phyloP scores from a whole-genome alignment of 1,284 basidiomycete genomes.

The Serendipita sp. region DNA sequence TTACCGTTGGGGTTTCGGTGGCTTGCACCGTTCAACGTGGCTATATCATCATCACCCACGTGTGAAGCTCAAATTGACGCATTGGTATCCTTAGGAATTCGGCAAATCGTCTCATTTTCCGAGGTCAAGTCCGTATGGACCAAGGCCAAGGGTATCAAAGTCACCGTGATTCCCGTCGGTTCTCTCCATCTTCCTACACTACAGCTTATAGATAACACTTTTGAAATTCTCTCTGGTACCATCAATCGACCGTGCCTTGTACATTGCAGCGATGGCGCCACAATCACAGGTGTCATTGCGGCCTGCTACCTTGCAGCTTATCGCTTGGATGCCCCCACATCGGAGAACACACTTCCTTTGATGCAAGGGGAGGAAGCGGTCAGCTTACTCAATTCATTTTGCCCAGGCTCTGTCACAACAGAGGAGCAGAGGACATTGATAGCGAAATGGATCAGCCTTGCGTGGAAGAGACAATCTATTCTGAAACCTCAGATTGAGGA shows the following conservation, averaged over 20 bases:
- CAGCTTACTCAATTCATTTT: conserved; percentile 29
- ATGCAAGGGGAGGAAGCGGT: conserved; percentile 37
- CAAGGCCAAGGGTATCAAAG: conserved; percentile 26
- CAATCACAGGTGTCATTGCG: conserved; percentile 44
- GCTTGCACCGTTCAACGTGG: conserved; percentile 42
- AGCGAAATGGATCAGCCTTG: conserved; percentile 38
- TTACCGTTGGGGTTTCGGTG: conserved; percentile 47
- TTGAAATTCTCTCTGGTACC: conserved; percentile 31
- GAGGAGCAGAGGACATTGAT: conserved; percentile 40
- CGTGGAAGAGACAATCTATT: conserved; percentile 42
- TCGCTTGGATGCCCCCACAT: conserved; percentile 31
- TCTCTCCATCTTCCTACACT: conserved; percentile 41
- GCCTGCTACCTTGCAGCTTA: conserved; percentile 45
- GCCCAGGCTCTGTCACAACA: conserved; percentile 44
- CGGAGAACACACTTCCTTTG: conserved; percentile 29
- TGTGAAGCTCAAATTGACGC: conserved; percentile 34
- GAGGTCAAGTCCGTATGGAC: conserved; percentile 46
- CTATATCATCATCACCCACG: conserved; percentile 46
- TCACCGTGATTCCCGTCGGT: conserved; percentile 41
- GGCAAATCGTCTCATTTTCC: conserved; percentile 43
- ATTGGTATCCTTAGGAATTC: conserved; percentile 37
- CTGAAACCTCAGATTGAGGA: conserved; percentile 34
- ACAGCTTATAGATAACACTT: conserved; percentile 44
- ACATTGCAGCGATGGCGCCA: conserved; percentile 50
- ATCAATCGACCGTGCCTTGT: conserved; percentile 36